phyloP scores from a whole-genome alignment of 495 filamentous ascomycete species.

The Penicillium crystallinum region DNA sequence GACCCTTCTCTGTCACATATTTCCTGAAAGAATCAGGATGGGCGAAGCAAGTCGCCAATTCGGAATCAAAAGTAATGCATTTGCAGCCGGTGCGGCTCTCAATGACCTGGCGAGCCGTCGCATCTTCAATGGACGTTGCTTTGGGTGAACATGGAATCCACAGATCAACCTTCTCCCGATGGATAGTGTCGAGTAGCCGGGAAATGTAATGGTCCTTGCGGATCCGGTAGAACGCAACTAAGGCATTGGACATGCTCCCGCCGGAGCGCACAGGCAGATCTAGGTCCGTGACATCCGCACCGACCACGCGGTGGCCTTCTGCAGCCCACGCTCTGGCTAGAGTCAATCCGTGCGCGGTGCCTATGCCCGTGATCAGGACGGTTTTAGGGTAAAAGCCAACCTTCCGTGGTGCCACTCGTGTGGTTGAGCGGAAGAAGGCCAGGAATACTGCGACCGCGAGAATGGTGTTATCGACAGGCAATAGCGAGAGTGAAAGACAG shows the following conservation, averaged over 20 bases:
- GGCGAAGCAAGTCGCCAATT: conserved; percentile 48
- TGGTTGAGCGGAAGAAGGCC: conserved; percentile 11
- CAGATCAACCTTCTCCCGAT: conserved; percentile 57
- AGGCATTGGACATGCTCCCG: conserved; percentile 37
- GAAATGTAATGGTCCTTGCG: conserved; percentile 43
- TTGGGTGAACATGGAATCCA: conserved; percentile 71
- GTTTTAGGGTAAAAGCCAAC: conserved; percentile 50
- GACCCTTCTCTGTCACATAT: conserved; percentile 43
- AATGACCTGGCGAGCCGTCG: conserved; percentile 54
- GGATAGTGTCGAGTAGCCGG: conserved; percentile 51
- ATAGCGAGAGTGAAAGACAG: conserved; percentile 36
- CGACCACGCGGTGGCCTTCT: conserved; percentile 65
- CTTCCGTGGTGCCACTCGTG: conserved; percentile 26
- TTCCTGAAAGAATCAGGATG: conserved; percentile 55
- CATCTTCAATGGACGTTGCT: conserved; percentile 56
- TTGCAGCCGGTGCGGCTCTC: conserved; percentile 54
- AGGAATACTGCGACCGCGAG: conserved; percentile 32
- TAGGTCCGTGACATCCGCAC: conserved; percentile 60
- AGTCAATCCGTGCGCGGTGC: conserved; percentile 60
- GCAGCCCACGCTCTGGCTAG: conserved; percentile 63
- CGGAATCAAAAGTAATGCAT: conserved; percentile 52
- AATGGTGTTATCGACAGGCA: conserved; percentile 51
- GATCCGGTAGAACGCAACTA: conserved; percentile 52
- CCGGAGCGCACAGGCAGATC: conserved; percentile 40
- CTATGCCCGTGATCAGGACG: conserved; percentile 66